Evolutionary conservation across 2,329 filamentous ascomycete species (phyloP), one percentile per base, ranked within the genome.

Genomic region (Fusarium aywerte): DNA sequence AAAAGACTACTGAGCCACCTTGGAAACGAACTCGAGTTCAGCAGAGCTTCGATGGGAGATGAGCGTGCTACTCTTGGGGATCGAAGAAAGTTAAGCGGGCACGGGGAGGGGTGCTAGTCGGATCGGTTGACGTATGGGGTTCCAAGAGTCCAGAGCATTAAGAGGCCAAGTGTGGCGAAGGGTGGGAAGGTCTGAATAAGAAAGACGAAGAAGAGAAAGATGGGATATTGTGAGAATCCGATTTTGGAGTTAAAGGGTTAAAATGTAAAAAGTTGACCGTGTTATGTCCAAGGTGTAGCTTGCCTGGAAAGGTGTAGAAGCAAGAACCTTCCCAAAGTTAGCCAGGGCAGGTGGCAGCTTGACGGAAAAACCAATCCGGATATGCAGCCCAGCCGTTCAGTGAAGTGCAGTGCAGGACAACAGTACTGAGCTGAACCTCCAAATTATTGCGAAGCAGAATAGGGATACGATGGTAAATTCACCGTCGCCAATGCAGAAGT

Each of bases 331-430:
- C 25, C 32, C 48, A 40, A 32, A 32, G 32, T 33, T 25, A 23
- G 33, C 50, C 32, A 52, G 57, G 65, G 50, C 54, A 58, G 52
- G 45, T 49, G 33, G 39, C 45, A 56, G 60, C 39, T 39, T 20
- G 38, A 60, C 45, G 65, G 65, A 69, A 65, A 55, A 68, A 52
- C 48, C 56, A 44, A 62, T 55, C 56, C 65, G 61, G 60, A 5
- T 33, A 16, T 44, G 60, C 44, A 54, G 43, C 13, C 5, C 23
- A 29, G 47, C n/a, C n/a, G n/a, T n/a, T n/a, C 18, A 13, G 20
- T 20, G 59, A 2, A 49, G 40, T 29, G 38, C 20, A 25, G 36
- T 29, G 20, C 38, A 20, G 21, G 5, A 45, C 49, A 10, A 18
- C 20, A 32, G n/a, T 42, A 33, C 27, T 4, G 13, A 9, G 27